Evolutionary conservation across 1,139 yeast species (phyloP).

Genomic region (Lodderomyces orthopsilosis): DNA sequence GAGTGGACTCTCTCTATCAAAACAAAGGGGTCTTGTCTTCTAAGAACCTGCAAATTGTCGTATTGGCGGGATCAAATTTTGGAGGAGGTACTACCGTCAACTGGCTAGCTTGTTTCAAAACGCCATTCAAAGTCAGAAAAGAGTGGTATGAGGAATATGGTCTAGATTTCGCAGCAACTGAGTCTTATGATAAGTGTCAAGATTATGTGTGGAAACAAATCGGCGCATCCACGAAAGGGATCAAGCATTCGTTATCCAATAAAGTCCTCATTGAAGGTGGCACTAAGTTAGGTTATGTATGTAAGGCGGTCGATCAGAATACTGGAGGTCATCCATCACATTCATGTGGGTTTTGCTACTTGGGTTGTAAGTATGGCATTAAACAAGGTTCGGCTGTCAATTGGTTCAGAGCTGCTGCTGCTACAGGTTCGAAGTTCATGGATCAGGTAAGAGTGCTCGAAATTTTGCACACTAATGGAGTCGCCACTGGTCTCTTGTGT

Average conservation of each 20-base stretch:
- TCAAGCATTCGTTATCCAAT: constrained; percentile 52
- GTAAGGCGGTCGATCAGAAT: constrained; percentile 46
- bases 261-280: constrained; percentile 46
- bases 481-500: constrained; percentile 46
- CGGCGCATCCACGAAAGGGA: constrained; percentile 45
- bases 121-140: constrained; percentile 53
- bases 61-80: constrained; percentile 55
- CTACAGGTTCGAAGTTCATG: constrained; percentile 47
- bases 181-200: constrained; percentile 44
- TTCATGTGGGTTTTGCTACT: constrained; percentile 50
- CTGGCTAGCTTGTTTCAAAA: constrained; percentile 58
- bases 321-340: constrained; percentile 47
- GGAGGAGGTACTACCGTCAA: constrained; percentile 64
- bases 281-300: constrained; percentile 44
- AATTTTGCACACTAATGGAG: constrained; percentile 41
- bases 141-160: constrained; percentile 55
- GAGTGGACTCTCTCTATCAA: constrained; percentile 16
- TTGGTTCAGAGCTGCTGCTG: constrained; percentile 54
- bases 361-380: constrained; percentile 55
- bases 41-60: constrained; percentile 33
- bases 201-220: constrained; percentile 50
- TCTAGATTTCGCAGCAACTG: constrained; percentile 47
- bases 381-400: constrained; percentile 53
- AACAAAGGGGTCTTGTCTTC: constrained; percentile 33
- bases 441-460: constrained; percentile 44